These are phyloP conservation scores for Malus fusca DNA, from an alignment of 306 rosid genomes.

Conservation along the genomic window DNA sequence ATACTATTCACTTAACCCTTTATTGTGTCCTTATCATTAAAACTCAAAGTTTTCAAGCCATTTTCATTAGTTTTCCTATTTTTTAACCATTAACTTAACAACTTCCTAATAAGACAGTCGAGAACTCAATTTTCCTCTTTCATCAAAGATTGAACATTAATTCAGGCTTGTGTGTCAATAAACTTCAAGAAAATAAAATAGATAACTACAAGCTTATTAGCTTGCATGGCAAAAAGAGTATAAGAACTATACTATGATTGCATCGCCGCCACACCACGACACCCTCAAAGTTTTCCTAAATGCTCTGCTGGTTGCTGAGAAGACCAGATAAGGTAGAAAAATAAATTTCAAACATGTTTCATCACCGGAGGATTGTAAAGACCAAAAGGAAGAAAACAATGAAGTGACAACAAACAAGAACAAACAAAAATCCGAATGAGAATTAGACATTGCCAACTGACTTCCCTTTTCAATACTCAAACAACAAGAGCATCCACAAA, in stretches of 20 bases:
- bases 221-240: background rate
- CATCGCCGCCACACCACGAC: background rate
- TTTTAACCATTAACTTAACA: too few relatives aligned
- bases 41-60: too few relatives aligned
- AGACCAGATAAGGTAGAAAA: background rate
- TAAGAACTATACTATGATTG: background rate
- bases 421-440: background rate
- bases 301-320: background rate
- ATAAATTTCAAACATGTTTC: background rate
- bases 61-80: too few relatives aligned
- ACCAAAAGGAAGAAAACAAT: slow-evolving; percentile 3
- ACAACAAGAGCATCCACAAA: background rate
- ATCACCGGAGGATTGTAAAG: background rate
- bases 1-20: too few relatives aligned
- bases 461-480: background rate
- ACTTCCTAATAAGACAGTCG: background rate
- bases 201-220: background rate
- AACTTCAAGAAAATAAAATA: background rate
- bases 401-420: slow-evolving; percentile 2
- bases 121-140: background rate
- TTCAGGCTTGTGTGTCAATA: background rate
- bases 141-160: background rate
- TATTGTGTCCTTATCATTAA: too few relatives aligned
- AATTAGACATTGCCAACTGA: background rate
- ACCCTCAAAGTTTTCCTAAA: background rate